These are phyloP conservation scores for Candida rishiriensis DNA, from an alignment of 805 yeast species.

Conservation along the genomic window DNA sequence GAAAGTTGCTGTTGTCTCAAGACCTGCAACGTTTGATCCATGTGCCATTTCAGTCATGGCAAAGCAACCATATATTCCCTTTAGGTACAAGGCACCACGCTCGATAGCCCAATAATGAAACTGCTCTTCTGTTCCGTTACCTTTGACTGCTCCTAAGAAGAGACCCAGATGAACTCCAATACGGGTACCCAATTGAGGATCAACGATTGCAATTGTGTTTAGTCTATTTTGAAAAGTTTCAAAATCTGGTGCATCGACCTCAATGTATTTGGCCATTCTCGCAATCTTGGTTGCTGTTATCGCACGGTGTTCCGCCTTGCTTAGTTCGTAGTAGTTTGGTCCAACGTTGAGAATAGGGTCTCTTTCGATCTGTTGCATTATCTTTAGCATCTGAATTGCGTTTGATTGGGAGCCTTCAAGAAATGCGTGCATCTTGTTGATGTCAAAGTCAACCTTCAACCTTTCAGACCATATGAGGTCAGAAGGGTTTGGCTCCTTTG, in stretches of 20 bases:
- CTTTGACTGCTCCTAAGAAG: conserved; percentile 74
- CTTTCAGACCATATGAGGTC: conserved; percentile 43
- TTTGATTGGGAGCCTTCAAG: conserved; percentile 46
- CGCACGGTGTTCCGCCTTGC: conserved; percentile 54
- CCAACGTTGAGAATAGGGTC: conserved; percentile 61
- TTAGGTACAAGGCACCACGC: conserved; percentile 56
- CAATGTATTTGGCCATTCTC: conserved; percentile 59
- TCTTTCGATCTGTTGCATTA: conserved; percentile 56
- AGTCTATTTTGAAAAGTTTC: conserved; percentile 54
- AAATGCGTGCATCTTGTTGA: conserved; percentile 49
- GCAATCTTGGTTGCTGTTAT: conserved; percentile 57
- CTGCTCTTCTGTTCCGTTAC: conserved; percentile 85
- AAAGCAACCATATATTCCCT: conserved; percentile 78
- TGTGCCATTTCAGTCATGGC: conserved; percentile 93
- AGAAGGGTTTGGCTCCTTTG: conserved; percentile 32
- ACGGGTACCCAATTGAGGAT: conserved; percentile 78
- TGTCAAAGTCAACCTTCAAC: conserved; percentile 35
- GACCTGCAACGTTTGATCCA: conserved; percentile 90
- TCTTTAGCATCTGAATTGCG: conserved; percentile 41
- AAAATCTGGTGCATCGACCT: conserved; percentile 32
- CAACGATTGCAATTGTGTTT: conserved; percentile 57
- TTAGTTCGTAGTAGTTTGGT: conserved; percentile 52
- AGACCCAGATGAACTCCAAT: conserved; percentile 85
- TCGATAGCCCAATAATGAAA: conserved; percentile 75
- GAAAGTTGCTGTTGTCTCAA: conserved; percentile 88